Evolutionary conservation across 164 flowering plant species (phyloP), one percentile per base, ranked within the genome.

Genomic region (Piper longum): DNA sequence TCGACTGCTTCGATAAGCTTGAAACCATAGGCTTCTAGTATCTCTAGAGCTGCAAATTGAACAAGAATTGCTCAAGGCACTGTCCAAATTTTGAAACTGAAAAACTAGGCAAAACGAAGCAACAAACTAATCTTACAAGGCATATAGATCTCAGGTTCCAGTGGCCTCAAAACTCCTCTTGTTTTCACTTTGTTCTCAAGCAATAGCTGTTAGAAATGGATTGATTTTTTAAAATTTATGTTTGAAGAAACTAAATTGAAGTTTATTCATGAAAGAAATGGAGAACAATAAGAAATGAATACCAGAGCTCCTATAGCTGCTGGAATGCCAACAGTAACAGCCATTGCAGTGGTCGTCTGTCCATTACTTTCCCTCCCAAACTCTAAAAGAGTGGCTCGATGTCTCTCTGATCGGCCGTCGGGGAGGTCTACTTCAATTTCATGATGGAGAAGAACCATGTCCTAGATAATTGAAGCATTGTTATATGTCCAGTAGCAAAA

Each of bases 271-370:
- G 9, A 48, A 8, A 48, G 12, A 45, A 69, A 68, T 48, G 39
- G 17, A 2, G 44, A 43, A 26, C 36, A 7, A 63, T 39, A 39
- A 41, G 39, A 43, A 39, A 43, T 18, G 16, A 41, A 16, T 82
- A 89, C 98, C 88, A 93, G 78, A 75, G 98, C 93, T 75, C 95
- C 97, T 54, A 85, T 84, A 56, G 95, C 97, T 41, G 85, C 96
- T 13, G 96, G 97, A 76, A 90, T 78, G 59, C 97, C 98, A 45
- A 93, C 97, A 13, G 97, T 89, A 57, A 83, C 77, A 65, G 95
- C 96, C 98, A 92, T 92, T 39, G 98, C 96, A 52, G 90, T 77
- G 61, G 81, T 77, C 5, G 73, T 73, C 73, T 72, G 83, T 61
- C 84, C 88, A 62, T 81, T 75, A 44, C 74, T 48, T 6, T 71